A percentile compares a stretch with the other conserved stretches of the same genome.
Conservation (phyloP, 1,284 basidiomycete species). For the Cryptococcus maquisensis region DNA sequence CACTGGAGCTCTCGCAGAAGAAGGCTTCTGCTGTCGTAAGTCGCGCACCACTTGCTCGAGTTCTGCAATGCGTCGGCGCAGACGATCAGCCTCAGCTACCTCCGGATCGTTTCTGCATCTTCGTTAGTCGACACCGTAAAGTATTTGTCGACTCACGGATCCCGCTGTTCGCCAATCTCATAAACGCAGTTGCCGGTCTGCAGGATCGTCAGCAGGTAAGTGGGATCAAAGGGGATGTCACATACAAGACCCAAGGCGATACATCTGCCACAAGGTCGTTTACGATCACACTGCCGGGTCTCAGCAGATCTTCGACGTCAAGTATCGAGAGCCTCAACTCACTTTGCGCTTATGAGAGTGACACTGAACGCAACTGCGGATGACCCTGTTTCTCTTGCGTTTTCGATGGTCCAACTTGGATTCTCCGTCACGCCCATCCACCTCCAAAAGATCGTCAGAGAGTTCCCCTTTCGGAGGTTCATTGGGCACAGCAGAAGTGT, state of each 20-base stretch:
- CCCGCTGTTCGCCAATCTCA: slow-evolving; percentile 79
- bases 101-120: slow-evolving; percentile 69
- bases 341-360: slow-evolving; percentile 90
- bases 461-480: background rate
- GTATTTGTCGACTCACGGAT: slow-evolving; percentile 56
- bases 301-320: background rate
- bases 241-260: slow-evolving; percentile 57
- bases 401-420: slow-evolving; percentile 55
- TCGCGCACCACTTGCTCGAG: slow-evolving; percentile 82
- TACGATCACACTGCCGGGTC: slow-evolving; percentile 45
- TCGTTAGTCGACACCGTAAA: slow-evolving; percentile 2
- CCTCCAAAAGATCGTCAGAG: slow-evolving; percentile 9
- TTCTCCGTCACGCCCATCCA: slow-evolving; percentile 21
- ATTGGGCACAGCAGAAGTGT: background rate
- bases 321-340: slow-evolving; percentile 19
- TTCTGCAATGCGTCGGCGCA: slow-evolving; percentile 79
- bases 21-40: slow-evolving; percentile 41
- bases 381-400: slow-evolving; percentile 75
- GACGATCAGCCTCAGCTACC: slow-evolving; percentile 71
- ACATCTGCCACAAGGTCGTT: slow-evolving; percentile 72
- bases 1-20: background rate
- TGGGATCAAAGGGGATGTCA: background rate
- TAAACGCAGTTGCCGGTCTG: slow-evolving; percentile 87
- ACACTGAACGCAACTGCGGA: slow-evolving; percentile 82
- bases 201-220: background rate